A percentile compares a stretch with the other conserved stretches of the same genome.
These are phyloP conservation scores for Penicillium roqueforti DNA, from an alignment of 495 filamentous ascomycete genomes.

Conservation along the genomic window DNA sequence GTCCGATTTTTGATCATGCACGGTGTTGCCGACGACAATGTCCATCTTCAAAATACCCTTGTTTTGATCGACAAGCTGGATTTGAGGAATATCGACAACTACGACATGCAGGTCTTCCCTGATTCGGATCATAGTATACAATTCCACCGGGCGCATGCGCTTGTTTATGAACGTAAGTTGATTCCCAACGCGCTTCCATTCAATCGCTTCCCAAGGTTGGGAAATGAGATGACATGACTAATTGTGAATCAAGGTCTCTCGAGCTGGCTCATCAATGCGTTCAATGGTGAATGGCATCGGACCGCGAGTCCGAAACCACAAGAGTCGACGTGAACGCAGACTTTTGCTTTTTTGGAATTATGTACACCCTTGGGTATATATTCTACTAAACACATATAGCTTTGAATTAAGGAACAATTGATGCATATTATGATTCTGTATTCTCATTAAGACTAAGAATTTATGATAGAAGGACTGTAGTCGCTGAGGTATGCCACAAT, in stretches of 20 bases:
- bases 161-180: slow-evolving; percentile 90
- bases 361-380: not conserved
- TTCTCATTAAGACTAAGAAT: not conserved
- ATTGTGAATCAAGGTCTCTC: slow-evolving; percentile 58
- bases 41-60: slow-evolving; percentile 90
- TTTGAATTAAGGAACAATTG: not conserved
- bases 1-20: slow-evolving; percentile 93
- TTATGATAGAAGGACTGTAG: not conserved
- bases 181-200: not conserved
- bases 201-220: slow-evolving; percentile 11
- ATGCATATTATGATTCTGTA: not conserved
- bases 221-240: slow-evolving; percentile 21
- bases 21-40: slow-evolving; percentile 91
- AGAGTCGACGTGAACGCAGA: slow-evolving; percentile 25
- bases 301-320: slow-evolving; percentile 63
- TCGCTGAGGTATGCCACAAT: slow-evolving; percentile 1
- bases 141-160: slow-evolving; percentile 87
- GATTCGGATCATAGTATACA: slow-evolving; percentile 94
- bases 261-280: slow-evolving; percentile 94
- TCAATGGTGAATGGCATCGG: slow-evolving; percentile 91
- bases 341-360: not conserved
- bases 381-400: not conserved
- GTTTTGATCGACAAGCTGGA: slow-evolving; percentile 84
- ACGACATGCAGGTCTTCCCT: slow-evolving; percentile 93
- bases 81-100: slow-evolving; percentile 80